Evolutionary conservation across 208 protist genomes (phyloP).

Genomic region (Trypanosoma scelopori): DNA sequence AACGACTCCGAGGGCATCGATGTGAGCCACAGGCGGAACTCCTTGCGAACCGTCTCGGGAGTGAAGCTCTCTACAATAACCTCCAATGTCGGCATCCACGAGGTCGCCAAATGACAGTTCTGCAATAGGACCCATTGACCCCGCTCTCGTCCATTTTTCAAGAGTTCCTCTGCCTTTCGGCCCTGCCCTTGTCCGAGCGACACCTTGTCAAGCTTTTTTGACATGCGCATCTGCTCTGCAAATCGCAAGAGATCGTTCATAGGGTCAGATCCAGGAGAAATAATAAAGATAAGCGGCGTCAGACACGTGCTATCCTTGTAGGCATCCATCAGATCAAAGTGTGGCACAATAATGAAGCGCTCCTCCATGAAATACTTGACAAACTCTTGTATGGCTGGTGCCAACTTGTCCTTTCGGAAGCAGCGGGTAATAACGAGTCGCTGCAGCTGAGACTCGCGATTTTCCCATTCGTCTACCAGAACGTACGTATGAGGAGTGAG

Average conservation of each 20-base stretch:
- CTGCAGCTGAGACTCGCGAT: conserved; percentile 88
- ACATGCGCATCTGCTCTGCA: conserved; percentile 93
- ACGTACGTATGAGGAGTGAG: conserved; percentile 72
- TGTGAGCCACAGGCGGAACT: conserved; percentile 98
- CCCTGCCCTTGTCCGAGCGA: conserved; percentile 97
- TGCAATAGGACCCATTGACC: conserved; percentile 96
- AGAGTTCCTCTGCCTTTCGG: conserved; percentile 91
- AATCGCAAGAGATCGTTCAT: conserved; percentile 95
- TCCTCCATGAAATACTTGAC: conserved; percentile 91
- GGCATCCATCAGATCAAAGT: conserved; percentile 93
- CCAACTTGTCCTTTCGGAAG: conserved; percentile 97
- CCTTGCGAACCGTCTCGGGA: conserved; percentile 93
- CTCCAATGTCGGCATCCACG: conserved; percentile 94
- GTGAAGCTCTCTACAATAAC: conserved; percentile 94
- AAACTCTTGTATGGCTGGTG: conserved; percentile 92
- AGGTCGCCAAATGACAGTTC: conserved; percentile 97
- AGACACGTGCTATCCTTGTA: conserved; percentile 93
- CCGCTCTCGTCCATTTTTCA: conserved; percentile 76
- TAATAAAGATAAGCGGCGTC: conserved; percentile 97
- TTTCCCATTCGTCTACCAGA: conserved; percentile 83
- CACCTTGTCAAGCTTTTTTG: conserved; percentile 93
- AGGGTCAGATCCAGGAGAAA: conserved; percentile 96
- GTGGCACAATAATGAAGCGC: conserved; percentile 94
- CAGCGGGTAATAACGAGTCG: conserved; percentile 93
- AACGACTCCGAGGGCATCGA: conserved; percentile 96